Base-by-base conservation (phyloP, 2,329 filamentous ascomycete species). In the Pseudocercospora pini-densiflorae region DNA sequence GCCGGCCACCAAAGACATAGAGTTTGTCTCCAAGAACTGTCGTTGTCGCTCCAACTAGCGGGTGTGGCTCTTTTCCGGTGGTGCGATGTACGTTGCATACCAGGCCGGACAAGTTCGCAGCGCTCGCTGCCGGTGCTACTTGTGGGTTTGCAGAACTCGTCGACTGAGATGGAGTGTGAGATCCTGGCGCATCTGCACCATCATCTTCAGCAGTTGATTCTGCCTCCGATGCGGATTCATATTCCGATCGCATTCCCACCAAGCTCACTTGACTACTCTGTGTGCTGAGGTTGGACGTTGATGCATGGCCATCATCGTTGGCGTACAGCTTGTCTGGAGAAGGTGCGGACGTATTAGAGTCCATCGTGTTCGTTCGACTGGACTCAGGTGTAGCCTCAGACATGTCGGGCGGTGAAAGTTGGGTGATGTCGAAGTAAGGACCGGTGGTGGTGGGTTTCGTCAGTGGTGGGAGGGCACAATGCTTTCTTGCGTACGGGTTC, bases 1-100 rank as follows among this genome's bases (percentile, higher is more conserved):
- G 89, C 61, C 94, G 87, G 7, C 95, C 95, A 55, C 95, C 95
- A 82, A 98, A 99, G 3, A 98, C 94, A 78, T 97, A 99, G 23
- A 99, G 85, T 79, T 96, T 97, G 79, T 99, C 95, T 29, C 94
- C 95, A 1, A 99, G 80, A 57, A 98, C 92, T 0, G 95, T 98
- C 0, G 95, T 98, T 0, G 95, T 97, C 5, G 95, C 94, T 33
- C 95, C 95, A 0, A 99, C 95, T 2, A 98, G 83, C 2, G 95
- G 92, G 75, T 92, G 93, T 2, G 95, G 95, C 76, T 98, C 94
- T 68, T 89, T 89, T 40, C 95, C 95, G 0, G 94, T 98, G 1
- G 95, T 98, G 70, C 94, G 83, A 72, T 90, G 87, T 24, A 90
- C 87, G 77, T 90, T 90, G 76, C 89, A 91, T 7, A 90, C 88